phyloP scores from a whole-genome alignment of 345 rosid species.

The Dimocarpus longan region DNA sequence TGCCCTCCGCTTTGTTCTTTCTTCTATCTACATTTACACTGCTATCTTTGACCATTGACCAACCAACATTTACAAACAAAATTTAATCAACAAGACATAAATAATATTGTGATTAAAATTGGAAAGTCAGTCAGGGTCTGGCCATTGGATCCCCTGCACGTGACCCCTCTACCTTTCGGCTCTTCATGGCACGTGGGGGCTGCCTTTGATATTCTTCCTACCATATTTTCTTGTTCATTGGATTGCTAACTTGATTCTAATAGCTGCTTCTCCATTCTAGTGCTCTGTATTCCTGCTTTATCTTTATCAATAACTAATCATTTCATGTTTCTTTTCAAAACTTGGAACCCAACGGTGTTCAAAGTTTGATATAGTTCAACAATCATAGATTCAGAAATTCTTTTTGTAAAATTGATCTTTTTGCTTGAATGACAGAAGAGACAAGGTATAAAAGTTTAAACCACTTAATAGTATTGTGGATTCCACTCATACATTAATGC shows the following conservation, averaged over 20 bases:
- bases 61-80: neutral
- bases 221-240: neutral
- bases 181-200: constrained; percentile 49
- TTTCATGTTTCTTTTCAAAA: constrained; percentile 7
- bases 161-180: constrained; percentile 39
- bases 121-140: neutral
- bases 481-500: too few relatives aligned
- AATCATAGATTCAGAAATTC: too few relatives aligned
- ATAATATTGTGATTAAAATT: neutral
- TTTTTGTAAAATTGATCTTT: too few relatives aligned
- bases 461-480: too few relatives aligned
- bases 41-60: constrained; percentile 61
- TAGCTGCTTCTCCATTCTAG: constrained; percentile 20
- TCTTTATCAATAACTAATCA: constrained; percentile 1
- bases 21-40: constrained; percentile 3
- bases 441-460: too few relatives aligned
- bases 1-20: neutral
- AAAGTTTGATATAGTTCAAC: too few relatives aligned
- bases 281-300: constrained; percentile 26
- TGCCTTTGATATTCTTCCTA: neutral
- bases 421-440: too few relatives aligned
- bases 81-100: too few relatives aligned
- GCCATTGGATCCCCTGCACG: constrained; percentile 58
- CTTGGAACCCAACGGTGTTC: too few relatives aligned
- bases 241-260: neutral